These are phyloP conservation scores for Amaranthus hypochondriacus DNA, from an alignment of 148 eudicot species.

Conservation along the genomic window DNA sequence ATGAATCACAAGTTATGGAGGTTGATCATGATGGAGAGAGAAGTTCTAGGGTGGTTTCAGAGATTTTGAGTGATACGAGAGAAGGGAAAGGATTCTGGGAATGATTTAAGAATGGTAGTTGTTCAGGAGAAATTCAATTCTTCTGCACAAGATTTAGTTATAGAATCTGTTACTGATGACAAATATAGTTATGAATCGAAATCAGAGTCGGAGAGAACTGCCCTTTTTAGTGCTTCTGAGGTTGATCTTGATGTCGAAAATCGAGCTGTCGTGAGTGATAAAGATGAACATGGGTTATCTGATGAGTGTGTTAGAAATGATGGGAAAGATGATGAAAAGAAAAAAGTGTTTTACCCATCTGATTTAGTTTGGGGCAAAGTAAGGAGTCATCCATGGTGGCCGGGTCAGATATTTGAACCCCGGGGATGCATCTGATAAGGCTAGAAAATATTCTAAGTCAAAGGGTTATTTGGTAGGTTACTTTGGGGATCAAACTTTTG, in stretches of 20 bases:
- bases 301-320: constrained; percentile 1
- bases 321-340: constrained; percentile 21
- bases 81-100: background rate
- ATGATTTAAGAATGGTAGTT: background rate
- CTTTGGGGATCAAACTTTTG: constrained; percentile 71
- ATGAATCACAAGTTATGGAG: constrained; percentile 5
- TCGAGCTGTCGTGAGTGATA: background rate
- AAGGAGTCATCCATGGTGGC: constrained; percentile 94
- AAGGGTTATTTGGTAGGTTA: constrained; percentile 55
- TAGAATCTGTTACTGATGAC: constrained; percentile 1
- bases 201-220: background rate
- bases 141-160: background rate
- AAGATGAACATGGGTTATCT: background rate
- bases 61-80: background rate
- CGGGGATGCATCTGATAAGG: constrained; percentile 53
- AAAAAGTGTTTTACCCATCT: constrained; percentile 32
- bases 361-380: constrained; percentile 93
- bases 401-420: constrained; percentile 73
- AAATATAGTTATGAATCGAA: background rate
- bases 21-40: background rate
- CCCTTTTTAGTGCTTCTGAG: background rate
- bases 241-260: constrained; percentile 1
- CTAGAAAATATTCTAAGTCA: constrained; percentile 43
- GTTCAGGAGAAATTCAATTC: constrained; percentile 11
- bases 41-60: background rate